Conservation (phyloP, 2,329 filamentous ascomycete genomes). For the Fusarium incarnatum region DNA sequence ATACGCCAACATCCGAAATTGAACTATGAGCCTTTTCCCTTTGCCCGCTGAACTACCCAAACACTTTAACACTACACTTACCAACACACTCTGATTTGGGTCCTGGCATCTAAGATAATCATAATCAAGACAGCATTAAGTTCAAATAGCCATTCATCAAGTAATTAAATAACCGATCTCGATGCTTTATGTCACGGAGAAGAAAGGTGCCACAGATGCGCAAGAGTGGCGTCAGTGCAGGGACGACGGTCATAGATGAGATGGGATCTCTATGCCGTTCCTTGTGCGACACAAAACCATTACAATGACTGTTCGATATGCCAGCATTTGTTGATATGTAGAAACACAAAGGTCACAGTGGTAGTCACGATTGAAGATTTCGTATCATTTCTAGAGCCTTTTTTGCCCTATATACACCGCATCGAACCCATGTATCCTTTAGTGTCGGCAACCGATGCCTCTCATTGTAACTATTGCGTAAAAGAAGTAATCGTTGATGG, state of each 20-base stretch:
- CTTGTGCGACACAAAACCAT: constrained; percentile 37
- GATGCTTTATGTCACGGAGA: neutral
- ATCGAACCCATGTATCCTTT: constrained; percentile 8
- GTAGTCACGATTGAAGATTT: constrained; percentile 5
- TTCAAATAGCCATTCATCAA: neutral
- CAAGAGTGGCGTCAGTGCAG: too few species aligned
- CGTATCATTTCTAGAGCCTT: constrained; percentile 30
- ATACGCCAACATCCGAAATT: neutral
- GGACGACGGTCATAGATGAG: too few species aligned
- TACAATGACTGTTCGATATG: constrained; percentile 75
- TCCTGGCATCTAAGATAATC: neutral
- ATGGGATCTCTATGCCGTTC: too few species aligned
- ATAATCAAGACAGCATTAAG: neutral
- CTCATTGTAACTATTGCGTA: constrained; percentile 20
- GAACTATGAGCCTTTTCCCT: neutral
- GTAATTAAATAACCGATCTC: too few species aligned
- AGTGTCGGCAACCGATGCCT: constrained; percentile 6
- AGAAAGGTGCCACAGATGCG: too few species aligned
- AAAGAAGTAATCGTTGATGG: constrained; percentile 29
- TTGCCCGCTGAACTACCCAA: neutral
- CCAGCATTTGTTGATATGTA: constrained; percentile 5
- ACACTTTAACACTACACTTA: neutral
- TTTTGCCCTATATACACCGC: constrained; percentile 42
- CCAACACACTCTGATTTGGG: neutral
- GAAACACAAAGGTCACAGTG: neutral